These are phyloP conservation scores for Phytophthora tubulina DNA, from an alignment of 352 stramenopile genomes.

Conservation along the genomic window DNA sequence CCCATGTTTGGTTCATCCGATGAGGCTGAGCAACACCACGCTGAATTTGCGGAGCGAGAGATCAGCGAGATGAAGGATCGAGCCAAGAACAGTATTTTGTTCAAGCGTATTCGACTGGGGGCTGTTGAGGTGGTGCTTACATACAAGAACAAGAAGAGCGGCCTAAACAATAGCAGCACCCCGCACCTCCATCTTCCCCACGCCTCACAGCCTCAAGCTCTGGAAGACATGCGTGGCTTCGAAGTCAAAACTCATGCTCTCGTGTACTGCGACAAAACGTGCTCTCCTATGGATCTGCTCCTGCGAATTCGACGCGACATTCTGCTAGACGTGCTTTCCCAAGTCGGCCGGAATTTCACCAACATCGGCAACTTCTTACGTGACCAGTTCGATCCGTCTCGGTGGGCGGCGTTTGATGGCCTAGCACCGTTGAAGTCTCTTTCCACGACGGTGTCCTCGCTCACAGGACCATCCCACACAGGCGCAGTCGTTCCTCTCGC, in stretches of 20 bases:
- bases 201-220: slow-evolving; percentile 44
- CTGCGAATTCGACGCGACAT: slow-evolving; percentile 84
- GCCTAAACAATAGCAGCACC: slow-evolving; percentile 17
- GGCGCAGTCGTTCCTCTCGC: slow-evolving; percentile 28
- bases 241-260: slow-evolving; percentile 88
- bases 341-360: slow-evolving; percentile 88
- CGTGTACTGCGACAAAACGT: slow-evolving; percentile 90
- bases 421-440: slow-evolving; percentile 71
- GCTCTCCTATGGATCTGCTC: slow-evolving; percentile 74
- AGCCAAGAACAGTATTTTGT: slow-evolving; percentile 68
- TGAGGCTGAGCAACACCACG: slow-evolving; percentile 19
- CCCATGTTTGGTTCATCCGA: slow-evolving; percentile 26
- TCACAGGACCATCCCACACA: slow-evolving; percentile 30
- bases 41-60: slow-evolving; percentile 28
- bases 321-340: slow-evolving; percentile 83
- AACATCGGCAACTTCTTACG: slow-evolving; percentile 88
- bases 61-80: slow-evolving; percentile 56
- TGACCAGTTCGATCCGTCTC: slow-evolving; percentile 78
- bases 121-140: slow-evolving; percentile 81
- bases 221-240: slow-evolving; percentile 89
- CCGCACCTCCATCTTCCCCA: slow-evolving; percentile 26
- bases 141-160: slow-evolving; percentile 83
- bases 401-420: slow-evolving; percentile 75
- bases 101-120: slow-evolving; percentile 85
- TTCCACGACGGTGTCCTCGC: slow-evolving; percentile 35